Evolutionary conservation across 495 filamentous ascomycete genomes (phyloP), one percentile per base, ranked within the genome.

Genomic region (Delitschia confertaspora): DNA sequence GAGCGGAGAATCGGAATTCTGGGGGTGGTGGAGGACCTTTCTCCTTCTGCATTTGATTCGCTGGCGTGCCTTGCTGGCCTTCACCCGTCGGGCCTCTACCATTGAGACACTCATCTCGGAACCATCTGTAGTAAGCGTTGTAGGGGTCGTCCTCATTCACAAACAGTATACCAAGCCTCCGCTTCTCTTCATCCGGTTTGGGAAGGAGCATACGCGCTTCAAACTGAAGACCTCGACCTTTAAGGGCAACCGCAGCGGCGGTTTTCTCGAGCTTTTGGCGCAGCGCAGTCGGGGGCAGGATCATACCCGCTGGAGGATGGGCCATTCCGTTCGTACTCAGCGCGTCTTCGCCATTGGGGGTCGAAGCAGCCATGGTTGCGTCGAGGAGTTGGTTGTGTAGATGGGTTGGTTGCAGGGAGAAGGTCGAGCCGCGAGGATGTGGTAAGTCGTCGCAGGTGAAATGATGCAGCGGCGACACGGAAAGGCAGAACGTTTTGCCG

Each of bases 321-420:
- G 23, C 42, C 6, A n/a, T 18, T n/a, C 29, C 42, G 16, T 34
- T 30, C n/a, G 8, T 20, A 23, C 34, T 7, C 8, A 36, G 16
- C 17, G 42, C 22, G 14, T 29, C 25, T 7, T 32, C 42, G 34
- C 42, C 42, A 18, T 45, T 51, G 9, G 39, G 33, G 43, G 36
- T 27, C 21, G 27, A 18, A 45, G 45, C 4, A 63, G 68, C 46
- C 56, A 79, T 76, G 74, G 75, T 91, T n/a, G n/a, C n/a, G n/a
- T n/a, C n/a, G n/a, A n/a, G n/a, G n/a, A n/a, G n/a, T n/a, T 88
- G n/a, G 89, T 94, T 66, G 93, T 95, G 62, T 95, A 89, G 55
- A 95, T 79, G 50, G 89, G 82, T 2, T 70, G 73, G 72, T 79
- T 72, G 60, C 91, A 83, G 60, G 87, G 82, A 60, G 76, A 79